phyloP scores from a whole-genome alignment of 2,329 filamentous ascomycete genomes.

The Ceratocystis lukuohia region DNA sequence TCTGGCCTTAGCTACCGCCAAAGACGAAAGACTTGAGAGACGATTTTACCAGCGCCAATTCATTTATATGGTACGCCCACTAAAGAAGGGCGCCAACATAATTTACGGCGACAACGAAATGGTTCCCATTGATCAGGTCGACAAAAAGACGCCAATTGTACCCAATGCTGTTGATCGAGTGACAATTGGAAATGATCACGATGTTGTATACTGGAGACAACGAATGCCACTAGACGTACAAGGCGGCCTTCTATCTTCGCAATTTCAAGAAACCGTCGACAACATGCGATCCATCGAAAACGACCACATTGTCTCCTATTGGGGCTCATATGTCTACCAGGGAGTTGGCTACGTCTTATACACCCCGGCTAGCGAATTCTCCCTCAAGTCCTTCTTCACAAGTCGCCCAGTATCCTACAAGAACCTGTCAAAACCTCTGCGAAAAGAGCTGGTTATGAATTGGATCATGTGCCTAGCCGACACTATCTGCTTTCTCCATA shows the following conservation, averaged over 20 bases:
- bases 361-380: conserved; percentile 52
- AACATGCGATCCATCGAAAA: conserved; percentile 47
- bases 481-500: conserved; percentile 54
- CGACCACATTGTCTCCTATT: conserved; percentile 56
- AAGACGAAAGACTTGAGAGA: conserved; percentile 50
- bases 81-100: conserved; percentile 47
- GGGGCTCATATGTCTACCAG: conserved; percentile 55
- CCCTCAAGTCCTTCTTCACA: conserved; percentile 52
- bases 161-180: conserved; percentile 41
- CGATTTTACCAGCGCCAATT: conserved; percentile 61
- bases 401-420: conserved; percentile 50
- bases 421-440: conserved; percentile 44
- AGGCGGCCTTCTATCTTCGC: conserved; percentile 35
- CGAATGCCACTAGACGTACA: conserved; percentile 33
- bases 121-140: conserved; percentile 54
- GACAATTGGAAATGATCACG: conserved; percentile 47
- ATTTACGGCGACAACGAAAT: conserved; percentile 54
- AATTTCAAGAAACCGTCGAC: conserved; percentile 49
- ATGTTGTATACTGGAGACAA: conserved; percentile 43
- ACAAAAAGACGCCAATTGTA: conserved; percentile 37
- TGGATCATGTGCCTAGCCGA: conserved; percentile 65
- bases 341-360: conserved; percentile 52
- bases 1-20: conserved; percentile 44
- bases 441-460: conserved; percentile 49
- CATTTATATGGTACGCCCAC: conserved; percentile 51